These are phyloP conservation scores for Crithidia bombi DNA, from an alignment of 208 protist species.

Conservation along the genomic window DNA sequence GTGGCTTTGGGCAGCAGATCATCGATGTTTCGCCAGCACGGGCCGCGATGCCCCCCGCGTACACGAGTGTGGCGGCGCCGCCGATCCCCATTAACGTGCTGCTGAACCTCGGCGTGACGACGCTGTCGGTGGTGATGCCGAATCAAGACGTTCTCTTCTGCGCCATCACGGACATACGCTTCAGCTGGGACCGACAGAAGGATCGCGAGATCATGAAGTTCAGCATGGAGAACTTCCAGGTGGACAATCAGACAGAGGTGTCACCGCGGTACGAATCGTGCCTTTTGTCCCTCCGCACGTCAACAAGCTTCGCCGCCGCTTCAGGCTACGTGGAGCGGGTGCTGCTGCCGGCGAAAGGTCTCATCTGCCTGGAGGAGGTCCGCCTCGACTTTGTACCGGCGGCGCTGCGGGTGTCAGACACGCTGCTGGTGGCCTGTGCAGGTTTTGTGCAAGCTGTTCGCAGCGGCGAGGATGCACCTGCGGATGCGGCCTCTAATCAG, in stretches of 20 bases:
- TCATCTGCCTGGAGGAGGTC: slow-evolving; percentile 78
- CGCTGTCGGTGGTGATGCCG: slow-evolving; percentile 68
- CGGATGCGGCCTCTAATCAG: slow-evolving; percentile 2
- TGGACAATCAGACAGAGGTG: slow-evolving; percentile 88
- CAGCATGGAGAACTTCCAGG: slow-evolving; percentile 83
- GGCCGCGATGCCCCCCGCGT: slow-evolving; percentile 18
- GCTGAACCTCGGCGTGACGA: slow-evolving; percentile 63
- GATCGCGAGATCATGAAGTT: slow-evolving; percentile 58
- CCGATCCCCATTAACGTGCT: slow-evolving; percentile 62
- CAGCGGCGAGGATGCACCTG: slow-evolving; percentile 15
- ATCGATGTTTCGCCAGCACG: slow-evolving; percentile 48
- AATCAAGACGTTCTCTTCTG: slow-evolving; percentile 76
- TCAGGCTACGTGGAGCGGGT: slow-evolving; percentile 63
- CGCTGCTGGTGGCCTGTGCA: slow-evolving; percentile 61
- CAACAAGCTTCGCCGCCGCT: slow-evolving; percentile 42
- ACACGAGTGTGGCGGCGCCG: slow-evolving; percentile 31
- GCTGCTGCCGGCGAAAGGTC: slow-evolving; percentile 51
- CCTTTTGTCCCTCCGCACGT: slow-evolving; percentile 65
- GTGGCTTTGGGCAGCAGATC: slow-evolving; percentile 64
- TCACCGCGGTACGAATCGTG: slow-evolving; percentile 76
- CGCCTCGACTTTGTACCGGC: slow-evolving; percentile 78
- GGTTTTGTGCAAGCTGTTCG: slow-evolving; percentile 40
- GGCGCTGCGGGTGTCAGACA: slow-evolving; percentile 83
- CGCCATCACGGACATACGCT: slow-evolving; percentile 60
- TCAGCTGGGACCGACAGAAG: slow-evolving; percentile 62